These are phyloP conservation scores for Medicago arabica DNA, from an alignment of 306 rosid species.

Conservation along the genomic window DNA sequence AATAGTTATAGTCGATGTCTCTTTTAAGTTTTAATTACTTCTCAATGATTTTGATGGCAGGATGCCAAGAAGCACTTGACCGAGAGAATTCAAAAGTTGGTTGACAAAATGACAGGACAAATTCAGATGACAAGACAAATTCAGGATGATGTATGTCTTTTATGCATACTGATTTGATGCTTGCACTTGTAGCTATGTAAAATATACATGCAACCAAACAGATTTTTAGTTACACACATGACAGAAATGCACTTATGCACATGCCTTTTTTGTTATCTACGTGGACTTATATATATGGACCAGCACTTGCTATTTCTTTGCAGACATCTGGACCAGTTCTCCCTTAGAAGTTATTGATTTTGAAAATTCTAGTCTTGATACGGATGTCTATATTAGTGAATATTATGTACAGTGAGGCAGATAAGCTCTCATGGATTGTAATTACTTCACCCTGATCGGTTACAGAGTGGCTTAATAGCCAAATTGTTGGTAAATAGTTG, in stretches of 20 bases:
- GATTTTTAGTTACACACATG: conserved; percentile 1
- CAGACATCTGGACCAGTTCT: neutral
- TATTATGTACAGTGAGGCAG: neutral
- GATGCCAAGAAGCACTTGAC: conserved; percentile 95
- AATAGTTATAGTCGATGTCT: conserved; percentile 8
- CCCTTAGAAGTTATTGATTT: conserved; percentile 19
- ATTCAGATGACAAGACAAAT: conserved; percentile 68
- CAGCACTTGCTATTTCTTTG: conserved; percentile 3
- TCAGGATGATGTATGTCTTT: conserved; percentile 72
- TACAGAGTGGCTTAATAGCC: conserved; percentile 3
- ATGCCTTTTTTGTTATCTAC: conserved; percentile 16
- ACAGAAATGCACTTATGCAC: neutral
- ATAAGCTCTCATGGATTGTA: neutral
- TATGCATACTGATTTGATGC: conserved; percentile 20
- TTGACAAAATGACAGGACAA: conserved; percentile 87
- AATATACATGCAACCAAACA: conserved; percentile 18
- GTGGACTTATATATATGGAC: neutral
- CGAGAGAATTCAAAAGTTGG: conserved; percentile 85
- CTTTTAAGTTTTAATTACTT: neutral
- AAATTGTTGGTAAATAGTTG: conserved; percentile 18
- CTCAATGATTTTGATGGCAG: conserved; percentile 57
- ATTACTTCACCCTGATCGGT: neutral
- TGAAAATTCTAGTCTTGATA: conserved; percentile 1
- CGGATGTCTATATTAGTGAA: conserved; percentile 28
- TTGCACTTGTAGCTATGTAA: conserved; percentile 23